phyloP scores from a whole-genome alignment of 805 yeast genomes.

The Tetrapisispora nanseiensis region DNA sequence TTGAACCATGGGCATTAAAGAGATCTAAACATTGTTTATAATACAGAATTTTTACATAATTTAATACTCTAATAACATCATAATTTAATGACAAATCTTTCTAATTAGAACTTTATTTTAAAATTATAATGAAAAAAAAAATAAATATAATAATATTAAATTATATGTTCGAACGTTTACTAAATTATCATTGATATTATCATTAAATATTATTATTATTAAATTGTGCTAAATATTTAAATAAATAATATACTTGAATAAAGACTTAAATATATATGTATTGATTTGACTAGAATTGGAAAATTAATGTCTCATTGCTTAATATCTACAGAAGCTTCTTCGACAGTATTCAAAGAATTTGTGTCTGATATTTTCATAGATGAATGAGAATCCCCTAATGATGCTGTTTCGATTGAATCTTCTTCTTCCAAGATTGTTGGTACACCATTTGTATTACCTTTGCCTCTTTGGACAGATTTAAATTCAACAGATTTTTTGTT shows the following conservation, averaged over 20 bases:
- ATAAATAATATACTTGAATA: no score
- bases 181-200: neutral
- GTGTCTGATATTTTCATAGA: slow-evolving; percentile 7
- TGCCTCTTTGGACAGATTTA: slow-evolving; percentile 19
- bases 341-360: neutral
- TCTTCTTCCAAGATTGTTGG: slow-evolving; percentile 27
- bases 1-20: neutral
- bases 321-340: neutral
- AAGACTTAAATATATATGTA: no score
- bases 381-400: slow-evolving; percentile 13
- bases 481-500: slow-evolving; percentile 25
- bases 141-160: neutral
- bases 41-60: no score
- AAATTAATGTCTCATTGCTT: neutral
- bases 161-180: neutral
- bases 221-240: no score
- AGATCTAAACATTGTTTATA: no score
- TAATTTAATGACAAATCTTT: no score
- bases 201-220: neutral
- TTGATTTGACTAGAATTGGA: no score
- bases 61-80: no score
- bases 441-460: slow-evolving; percentile 23
- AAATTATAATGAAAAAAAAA: neutral
- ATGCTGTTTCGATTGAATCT: slow-evolving; percentile 17
- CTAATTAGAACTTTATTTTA: neutral